Conservation (phyloP, 2,329 filamentous ascomycete species). For the Fusarium miscanthi region DNA sequence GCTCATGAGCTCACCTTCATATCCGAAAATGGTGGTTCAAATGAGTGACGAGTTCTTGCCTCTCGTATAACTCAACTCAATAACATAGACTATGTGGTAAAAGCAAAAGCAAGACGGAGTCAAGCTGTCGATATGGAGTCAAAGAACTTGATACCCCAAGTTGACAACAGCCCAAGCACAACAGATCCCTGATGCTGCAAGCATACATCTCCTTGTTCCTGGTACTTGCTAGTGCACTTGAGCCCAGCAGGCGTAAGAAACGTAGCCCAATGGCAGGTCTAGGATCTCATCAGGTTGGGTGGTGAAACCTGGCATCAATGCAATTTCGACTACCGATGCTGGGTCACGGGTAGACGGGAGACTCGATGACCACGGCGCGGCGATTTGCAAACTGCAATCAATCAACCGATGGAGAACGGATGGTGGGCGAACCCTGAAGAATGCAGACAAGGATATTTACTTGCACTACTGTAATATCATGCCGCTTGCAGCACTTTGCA, state of each 20-base stretch:
- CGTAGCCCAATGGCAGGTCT: conserved; percentile 7
- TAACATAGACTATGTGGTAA: background rate
- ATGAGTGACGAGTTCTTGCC: background rate
- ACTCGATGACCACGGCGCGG: background rate
- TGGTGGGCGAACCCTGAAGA: conserved; percentile 39
- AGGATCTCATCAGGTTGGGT: background rate
- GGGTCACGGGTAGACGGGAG: conserved; percentile 9
- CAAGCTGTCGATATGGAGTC: conserved; percentile 34
- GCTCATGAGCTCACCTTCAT: background rate
- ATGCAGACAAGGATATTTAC: conserved; percentile 38
- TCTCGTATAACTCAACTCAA: background rate
- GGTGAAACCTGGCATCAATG: conserved; percentile 28
- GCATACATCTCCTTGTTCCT: conserved; percentile 18
- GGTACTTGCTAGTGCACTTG: conserved; percentile 13
- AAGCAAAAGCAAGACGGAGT: conserved; percentile 30
- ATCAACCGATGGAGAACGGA: background rate
- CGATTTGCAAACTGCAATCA: conserved; percentile 1
- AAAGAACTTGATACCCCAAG: conserved; percentile 4
- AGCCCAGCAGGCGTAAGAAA: background rate
- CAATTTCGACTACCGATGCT: conserved; percentile 12
- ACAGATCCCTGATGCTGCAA: conserved; percentile 13
- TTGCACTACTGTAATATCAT: conserved; percentile 32
- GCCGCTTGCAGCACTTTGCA: conserved; percentile 42
- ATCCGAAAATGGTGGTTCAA: background rate
- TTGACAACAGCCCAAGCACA: conserved; percentile 13